phyloP scores from a whole-genome alignment of 495 filamentous ascomycete genomes.

The Aspergillus sparsus region DNA sequence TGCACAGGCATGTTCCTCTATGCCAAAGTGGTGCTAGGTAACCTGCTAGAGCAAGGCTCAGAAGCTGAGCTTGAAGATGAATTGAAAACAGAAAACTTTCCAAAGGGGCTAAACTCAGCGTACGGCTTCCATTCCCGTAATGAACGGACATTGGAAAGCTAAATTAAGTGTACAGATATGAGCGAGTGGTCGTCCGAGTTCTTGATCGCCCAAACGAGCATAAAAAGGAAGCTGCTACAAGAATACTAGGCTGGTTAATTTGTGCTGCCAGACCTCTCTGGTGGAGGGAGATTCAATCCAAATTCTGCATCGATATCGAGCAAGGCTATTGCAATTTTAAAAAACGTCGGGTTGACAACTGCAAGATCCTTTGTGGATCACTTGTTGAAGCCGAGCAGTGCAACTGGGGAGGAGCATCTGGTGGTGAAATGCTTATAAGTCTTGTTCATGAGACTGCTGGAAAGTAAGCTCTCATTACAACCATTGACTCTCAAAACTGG shows the following conservation, averaged over 20 bases:
- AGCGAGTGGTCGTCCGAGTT: not conserved
- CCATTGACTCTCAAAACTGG: not conserved
- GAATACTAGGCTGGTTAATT: not conserved
- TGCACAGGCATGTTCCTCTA: too few relatives aligned
- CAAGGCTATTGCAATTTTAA: not conserved
- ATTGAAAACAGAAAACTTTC: not conserved
- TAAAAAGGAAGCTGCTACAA: not conserved
- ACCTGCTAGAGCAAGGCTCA: too few relatives aligned
- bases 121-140: not conserved
- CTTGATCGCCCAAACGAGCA: not conserved
- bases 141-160: not conserved
- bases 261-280: not conserved
- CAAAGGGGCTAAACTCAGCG: not conserved
- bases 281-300: slow-evolving; percentile 5
- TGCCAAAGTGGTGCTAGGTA: too few relatives aligned
- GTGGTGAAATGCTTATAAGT: not conserved
- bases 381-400: not conserved
- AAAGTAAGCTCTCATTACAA: not conserved
- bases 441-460: slow-evolving; percentile 1
- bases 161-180: not conserved
- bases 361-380: not conserved
- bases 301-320: not conserved
- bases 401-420: too few relatives aligned
- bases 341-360: not conserved
- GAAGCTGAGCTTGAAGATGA: too few relatives aligned